Base-by-base conservation (phyloP, 371 early-diverging fungal species). In the Fennellomyces sp. region DNA sequence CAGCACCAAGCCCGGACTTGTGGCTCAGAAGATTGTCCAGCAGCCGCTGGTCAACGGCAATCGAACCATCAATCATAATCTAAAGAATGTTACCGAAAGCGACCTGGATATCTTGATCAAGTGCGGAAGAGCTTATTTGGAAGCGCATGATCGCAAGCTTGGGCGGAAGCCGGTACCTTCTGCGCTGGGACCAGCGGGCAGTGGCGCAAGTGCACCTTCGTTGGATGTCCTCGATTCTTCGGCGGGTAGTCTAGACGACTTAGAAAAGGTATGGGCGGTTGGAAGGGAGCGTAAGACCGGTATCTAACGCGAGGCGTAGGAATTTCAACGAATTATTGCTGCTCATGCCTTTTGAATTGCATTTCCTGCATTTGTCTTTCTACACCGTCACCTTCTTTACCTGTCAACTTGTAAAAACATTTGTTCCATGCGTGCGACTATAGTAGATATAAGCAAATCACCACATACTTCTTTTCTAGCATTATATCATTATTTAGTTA, bases 311-410 rank as follows among this genome's bases (percentile, higher is more conserved):
- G 19, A 25, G 15, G 31, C 31, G 28, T 50, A 71, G 73, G 76
- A 76, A 54, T 41, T 76, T 36, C 73, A 76, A 41, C 70, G 73
- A 23, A 76, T 76, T 52, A 67, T 66, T 28, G 64, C 73, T 33
- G 35, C 71, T 17, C 69, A 69, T 52, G 56, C 69, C 33, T 61
- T 59, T 50, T 69, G 55, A 63, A 31, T 45, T 39, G 13, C 39
- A 11, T 39, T 39, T 39, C 12, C 8, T 45, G 17, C 45, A 45
- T 45, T 45, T 45, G 45, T 45, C 45, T 45, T 45, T 21, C n/a
- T 45, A 45, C 17, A 39, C 5, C 39, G 17, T 13, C 45, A 15
- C 21, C 17, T 12, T 45, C 21, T 4, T 5, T 21, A 11, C 4
- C 45, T 21, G 5, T 45, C 23, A 45, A 41, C 41, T 23, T 45